Evolutionary conservation across 2,329 filamentous ascomycete genomes (phyloP), one percentile per base, ranked within the genome.

Genomic region (Xylaria sp.): DNA sequence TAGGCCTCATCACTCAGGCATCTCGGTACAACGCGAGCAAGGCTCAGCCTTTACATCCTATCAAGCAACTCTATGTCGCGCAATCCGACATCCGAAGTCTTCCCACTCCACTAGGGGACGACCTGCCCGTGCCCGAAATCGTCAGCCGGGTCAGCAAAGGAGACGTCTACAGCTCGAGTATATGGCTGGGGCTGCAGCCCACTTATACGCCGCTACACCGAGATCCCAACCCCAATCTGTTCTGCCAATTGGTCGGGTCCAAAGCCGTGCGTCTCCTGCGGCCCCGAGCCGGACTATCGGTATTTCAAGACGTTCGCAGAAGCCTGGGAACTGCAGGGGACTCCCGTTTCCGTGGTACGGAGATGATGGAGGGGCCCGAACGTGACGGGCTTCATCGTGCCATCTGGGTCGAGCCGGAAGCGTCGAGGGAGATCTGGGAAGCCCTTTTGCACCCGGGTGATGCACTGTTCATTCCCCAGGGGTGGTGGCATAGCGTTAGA

Each of bases 161-260:
- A 2, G 94, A 98, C 78, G 81, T 98, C n/a, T 98, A 98, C 78
- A 88, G 87, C 74, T 91, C 92, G 0, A 97, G 92, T 74, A 84
- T 98, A 52, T 99, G 95, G 95, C 86, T 98, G 13, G 96, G 96
- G 0, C 84, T 91, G 15, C 89, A 94, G 48, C 94, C 94, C 0
- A 98, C 94, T 0, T 94, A 94, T 74, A 98, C 96, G 0, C 94
- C 96, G 3, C 84, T 97, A 2, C 96, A 99, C 80, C 89, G 92
- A 64, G 96, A 99, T 76, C 96, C 96, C 0, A 98, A 98, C 76
- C 94, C 94, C 0, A 99, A 99, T 77, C 76, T 98, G 0, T 97
- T 98, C 78, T 89, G 93, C 55, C 96, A 99, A 80, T 80, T 98
- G 13, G 89, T 88, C 18, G 89, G 93, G 3, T 80, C 78, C 61